Percentiles rank a stretch among this genome's conserved stretches.
Conservation (phyloP, 1,139 yeast genomes). For the Kodamaea ohmeri region DNA sequence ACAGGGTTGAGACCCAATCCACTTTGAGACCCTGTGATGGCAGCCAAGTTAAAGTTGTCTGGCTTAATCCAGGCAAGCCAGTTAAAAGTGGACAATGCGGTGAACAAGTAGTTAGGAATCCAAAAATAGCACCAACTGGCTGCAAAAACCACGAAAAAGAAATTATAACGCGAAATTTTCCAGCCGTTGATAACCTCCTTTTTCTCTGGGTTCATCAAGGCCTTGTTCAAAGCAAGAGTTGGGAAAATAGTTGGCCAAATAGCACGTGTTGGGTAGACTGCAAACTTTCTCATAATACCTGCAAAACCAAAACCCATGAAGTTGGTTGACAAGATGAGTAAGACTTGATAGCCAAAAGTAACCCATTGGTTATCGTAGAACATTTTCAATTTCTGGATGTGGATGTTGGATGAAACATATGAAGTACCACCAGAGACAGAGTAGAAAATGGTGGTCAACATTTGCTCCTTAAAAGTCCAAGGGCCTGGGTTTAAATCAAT, state of each 20-base stretch:
- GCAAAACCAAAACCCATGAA: slow-evolving; percentile 25
- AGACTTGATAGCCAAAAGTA: slow-evolving; percentile 17
- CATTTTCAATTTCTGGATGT: slow-evolving; percentile 16
- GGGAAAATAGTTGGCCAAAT: slow-evolving; percentile 21
- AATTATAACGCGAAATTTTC: slow-evolving; percentile 19
- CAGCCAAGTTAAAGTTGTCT: slow-evolving; percentile 17
- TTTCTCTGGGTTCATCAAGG: slow-evolving; percentile 18
- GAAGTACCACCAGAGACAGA: slow-evolving; percentile 16
- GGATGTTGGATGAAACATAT: slow-evolving; percentile 19
- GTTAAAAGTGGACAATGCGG: slow-evolving; percentile 18
- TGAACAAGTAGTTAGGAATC: slow-evolving; percentile 20
- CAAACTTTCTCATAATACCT: slow-evolving; percentile 21
- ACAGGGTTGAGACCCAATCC: slow-evolving; percentile 22
- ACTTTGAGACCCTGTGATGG: slow-evolving; percentile 15
- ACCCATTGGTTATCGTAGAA: slow-evolving; percentile 19
- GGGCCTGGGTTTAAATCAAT: slow-evolving; percentile 25
- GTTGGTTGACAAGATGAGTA: slow-evolving; percentile 17
- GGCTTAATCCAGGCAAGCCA: slow-evolving; percentile 25
- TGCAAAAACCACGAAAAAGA: slow-evolving; percentile 14
- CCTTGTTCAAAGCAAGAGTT: slow-evolving; percentile 20
- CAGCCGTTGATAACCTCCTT: slow-evolving; percentile 21
- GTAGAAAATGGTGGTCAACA: slow-evolving; percentile 21
- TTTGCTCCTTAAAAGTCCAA: slow-evolving; percentile 24
- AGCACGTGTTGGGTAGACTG: slow-evolving; percentile 16
- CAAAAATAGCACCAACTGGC: slow-evolving; percentile 20